Evolutionary conservation across 2,329 filamentous ascomycete species (phyloP), one percentile per base, ranked within the genome.

Genomic region (Talaromyces islandicus): DNA sequence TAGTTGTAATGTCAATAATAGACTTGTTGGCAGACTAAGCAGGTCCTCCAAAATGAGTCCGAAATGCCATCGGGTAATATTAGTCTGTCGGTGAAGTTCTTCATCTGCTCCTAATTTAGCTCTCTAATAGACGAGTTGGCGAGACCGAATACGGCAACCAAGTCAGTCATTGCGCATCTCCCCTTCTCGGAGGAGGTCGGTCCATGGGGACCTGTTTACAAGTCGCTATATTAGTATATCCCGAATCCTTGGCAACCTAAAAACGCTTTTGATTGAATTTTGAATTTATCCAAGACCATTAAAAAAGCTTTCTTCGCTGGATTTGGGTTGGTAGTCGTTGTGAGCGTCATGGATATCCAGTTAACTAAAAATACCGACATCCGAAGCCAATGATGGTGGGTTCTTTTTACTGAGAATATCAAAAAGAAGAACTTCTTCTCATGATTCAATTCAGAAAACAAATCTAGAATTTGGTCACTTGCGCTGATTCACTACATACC

Each of bases 401-500:
- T 5, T 21, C 3, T 4, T 48, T 24, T 48, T 7, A 24, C 24
- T 21, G 43, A 48, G 43, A 19, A 4, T 48, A 10, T 24, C 19
- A 24, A 48, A 48, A 21, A 14, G 6, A 11, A 11, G 11, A 10
- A 21, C 10, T 24, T 24, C 2, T 5, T 4, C 11, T 48, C 3
- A 9, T 19, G 5, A 7, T 32, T 24, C 21, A 7, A 11, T 19
- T 9, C 25, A 46, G 21, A 50, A 19, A 21, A 29, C 9, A 57
- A 58, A 25, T 19, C 11, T 21, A 25, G 3, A 2, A 17, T 38
- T 21, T n/a, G 41, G 14, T 6, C 4, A 24, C 17, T 29, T 19
- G 48, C 56, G 29, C 38, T 57, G 56, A 7, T 57, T 12, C 56
- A 12, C 30, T 58, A 9, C 56, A 58, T 24, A 53, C 51, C 9